Percentiles rank a stretch among this genome's conserved stretches.
Conservation (phyloP, 495 filamentous ascomycete species). For the Aspergillus funiculosus region DNA sequence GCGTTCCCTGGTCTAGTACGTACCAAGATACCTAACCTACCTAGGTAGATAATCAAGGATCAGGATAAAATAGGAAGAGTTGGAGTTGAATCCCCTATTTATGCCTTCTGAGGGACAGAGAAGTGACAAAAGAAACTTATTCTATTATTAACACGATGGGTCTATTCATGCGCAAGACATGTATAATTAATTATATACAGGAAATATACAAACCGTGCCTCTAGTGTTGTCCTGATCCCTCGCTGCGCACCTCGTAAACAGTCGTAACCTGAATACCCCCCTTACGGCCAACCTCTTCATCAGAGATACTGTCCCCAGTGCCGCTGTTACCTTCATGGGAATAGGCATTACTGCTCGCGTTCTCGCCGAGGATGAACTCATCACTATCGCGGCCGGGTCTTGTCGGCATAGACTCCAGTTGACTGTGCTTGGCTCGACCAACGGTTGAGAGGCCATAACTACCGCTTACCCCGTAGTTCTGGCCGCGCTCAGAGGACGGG, state of each 20-base stretch:
- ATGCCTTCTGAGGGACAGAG: too few relatives aligned
- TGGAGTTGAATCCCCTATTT: too few relatives aligned
- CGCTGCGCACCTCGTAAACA: slow-evolving; percentile 14
- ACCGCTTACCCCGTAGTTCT: neutral
- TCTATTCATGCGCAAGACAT: too few relatives aligned
- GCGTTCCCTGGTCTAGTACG: too few relatives aligned
- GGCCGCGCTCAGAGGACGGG: neutral
- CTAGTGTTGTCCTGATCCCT: neutral
- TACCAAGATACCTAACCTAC: too few relatives aligned
- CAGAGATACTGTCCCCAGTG: slow-evolving; percentile 1
- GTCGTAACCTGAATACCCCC: slow-evolving; percentile 17
- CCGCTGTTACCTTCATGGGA: neutral
- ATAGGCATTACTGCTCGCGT: neutral
- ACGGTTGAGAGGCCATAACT: slow-evolving; percentile 11
- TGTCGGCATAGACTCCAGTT: slow-evolving; percentile 4
- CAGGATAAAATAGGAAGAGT: too few relatives aligned
- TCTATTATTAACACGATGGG: too few relatives aligned
- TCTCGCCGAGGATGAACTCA: slow-evolving; percentile 8
- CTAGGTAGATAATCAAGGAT: too few relatives aligned
- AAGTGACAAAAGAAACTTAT: too few relatives aligned
- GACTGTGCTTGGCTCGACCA: slow-evolving; percentile 6
- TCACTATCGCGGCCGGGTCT: slow-evolving; percentile 10
- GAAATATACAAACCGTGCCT: neutral
- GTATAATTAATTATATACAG: neutral
- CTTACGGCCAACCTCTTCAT: slow-evolving; percentile 8